A percentile compares a stretch with the other conserved stretches of the same genome.
phyloP scores from a whole-genome alignment of 106 monocot species.

The Dioscorea zingiberensis region DNA sequence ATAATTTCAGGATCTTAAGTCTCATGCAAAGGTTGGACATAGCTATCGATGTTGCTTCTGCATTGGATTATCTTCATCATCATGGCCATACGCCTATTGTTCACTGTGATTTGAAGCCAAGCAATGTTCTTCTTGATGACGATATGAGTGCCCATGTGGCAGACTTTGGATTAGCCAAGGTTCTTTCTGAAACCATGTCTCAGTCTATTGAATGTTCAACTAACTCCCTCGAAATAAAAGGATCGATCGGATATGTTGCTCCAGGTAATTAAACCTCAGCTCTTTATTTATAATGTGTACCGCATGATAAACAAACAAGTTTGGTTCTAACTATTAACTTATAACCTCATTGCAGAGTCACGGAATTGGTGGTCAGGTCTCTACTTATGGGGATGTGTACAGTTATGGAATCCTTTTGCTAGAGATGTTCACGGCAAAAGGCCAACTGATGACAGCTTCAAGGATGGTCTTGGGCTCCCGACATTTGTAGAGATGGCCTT shows the following conservation, averaged over 20 bases:
- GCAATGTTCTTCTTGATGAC: conserved; percentile 27
- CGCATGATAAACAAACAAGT: not conserved
- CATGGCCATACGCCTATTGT: conserved; percentile 6
- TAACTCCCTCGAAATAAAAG: not conserved
- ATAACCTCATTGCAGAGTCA: conserved; percentile 17
- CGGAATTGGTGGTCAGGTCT: conserved; percentile 13
- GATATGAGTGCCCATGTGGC: conserved; percentile 6
- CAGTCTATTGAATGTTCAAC: not conserved
- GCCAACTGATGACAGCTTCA: conserved; percentile 22
- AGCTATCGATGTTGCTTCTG: conserved; percentile 18
- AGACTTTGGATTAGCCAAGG: conserved; percentile 8
- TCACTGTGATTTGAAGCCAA: conserved; percentile 36
- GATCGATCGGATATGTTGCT: conserved; percentile 16
- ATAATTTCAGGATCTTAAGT: not conserved
- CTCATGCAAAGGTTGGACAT: conserved; percentile 13
- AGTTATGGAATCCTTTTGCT: conserved; percentile 31
- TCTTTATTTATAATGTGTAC: too few relatives aligned
- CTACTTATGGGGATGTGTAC: conserved; percentile 26
- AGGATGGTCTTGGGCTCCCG: conserved; percentile 8
- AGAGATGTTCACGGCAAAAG: conserved; percentile 26
- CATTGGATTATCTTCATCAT: conserved; percentile 25
- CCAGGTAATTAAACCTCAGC: conserved; percentile 5
- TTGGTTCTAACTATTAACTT: not conserved
- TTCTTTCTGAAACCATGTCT: not conserved
- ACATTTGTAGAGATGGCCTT: conserved; percentile 14